Evolutionary conservation across 192 early-diverging fungal genomes (phyloP), one percentile per base, ranked within the genome.

Genomic region (Coemansia sp.): DNA sequence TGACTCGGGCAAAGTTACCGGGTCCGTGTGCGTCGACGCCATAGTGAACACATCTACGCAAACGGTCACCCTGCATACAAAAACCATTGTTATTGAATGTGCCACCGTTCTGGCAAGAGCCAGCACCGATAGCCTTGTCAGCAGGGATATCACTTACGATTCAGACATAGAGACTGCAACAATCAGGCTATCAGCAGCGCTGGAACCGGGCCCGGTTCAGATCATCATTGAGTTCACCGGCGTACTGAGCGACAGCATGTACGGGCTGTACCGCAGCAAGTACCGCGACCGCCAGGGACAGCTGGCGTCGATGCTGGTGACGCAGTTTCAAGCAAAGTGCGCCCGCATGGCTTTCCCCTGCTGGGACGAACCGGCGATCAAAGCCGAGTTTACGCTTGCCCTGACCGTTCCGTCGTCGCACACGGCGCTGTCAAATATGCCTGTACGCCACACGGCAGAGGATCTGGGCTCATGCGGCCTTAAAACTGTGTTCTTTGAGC

Each of bases 291-390:
- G 64, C 10, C 64, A 74, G 33, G 90, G 80, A 22, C 50, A 71
- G 4, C 64, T 46, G 19, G 67, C 79, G 61, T 57, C 78, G 51
- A 83, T 93, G 84, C 81, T 84, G 18, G 83, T 83, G 3, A 93
- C 91, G 9, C 90, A 93, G 56, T 92, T 91, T 59, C 88, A 93
- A 66, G 82, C 88, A 1, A 83, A 86, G n/a, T 80, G 87, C 60
- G 80, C 80, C 34, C 83, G 91, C 10, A 68, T 83, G 21, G 83
- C 81, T 9, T 85, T 93, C 60, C 91, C 91, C 0, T 91, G 84
- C 65, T 91, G 81, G 80, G 91, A 93, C 58, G 85, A 93, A 73
- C 92, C 91, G 18, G 78, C 75, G 14, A 67, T 81, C 55, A 93
- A 93, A 75, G 90, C 90, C 48, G 89, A 87, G 22, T 93, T 92